Conservation (phyloP, 163 green algal species). For the Prototheca wickerhamii region DNA sequence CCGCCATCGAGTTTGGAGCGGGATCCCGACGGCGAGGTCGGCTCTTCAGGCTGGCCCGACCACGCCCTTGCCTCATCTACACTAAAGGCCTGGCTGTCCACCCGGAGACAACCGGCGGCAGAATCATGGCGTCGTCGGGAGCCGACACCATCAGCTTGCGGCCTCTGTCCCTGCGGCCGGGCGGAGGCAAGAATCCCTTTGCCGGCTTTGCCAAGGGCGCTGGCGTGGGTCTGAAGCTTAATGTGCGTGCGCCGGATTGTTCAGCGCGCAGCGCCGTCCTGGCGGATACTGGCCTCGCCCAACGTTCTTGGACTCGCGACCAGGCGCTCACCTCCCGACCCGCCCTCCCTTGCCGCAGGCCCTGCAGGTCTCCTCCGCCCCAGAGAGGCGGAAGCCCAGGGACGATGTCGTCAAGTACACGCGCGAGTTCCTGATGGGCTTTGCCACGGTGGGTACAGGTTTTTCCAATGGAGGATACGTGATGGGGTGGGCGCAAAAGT, state of each 20-base stretch:
- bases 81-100: too few relatives aligned
- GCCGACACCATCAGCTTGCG: slow-evolving; percentile 34
- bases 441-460: slow-evolving; percentile 54
- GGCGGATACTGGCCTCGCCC: not conserved
- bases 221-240: slow-evolving; percentile 41
- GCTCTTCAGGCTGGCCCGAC: too few relatives aligned
- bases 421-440: slow-evolving; percentile 69
- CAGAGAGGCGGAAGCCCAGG: slow-evolving; percentile 48
- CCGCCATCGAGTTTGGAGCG: too few relatives aligned
- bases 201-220: slow-evolving; percentile 61
- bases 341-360: slow-evolving; percentile 2
- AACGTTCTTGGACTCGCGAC: not conserved
- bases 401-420: slow-evolving; percentile 62
- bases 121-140: slow-evolving; percentile 1
- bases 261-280: not conserved
- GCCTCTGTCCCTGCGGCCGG: slow-evolving; percentile 55
- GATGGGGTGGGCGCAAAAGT: too few relatives aligned
- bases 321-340: not conserved
- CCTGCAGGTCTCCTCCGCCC: slow-evolving; percentile 18
- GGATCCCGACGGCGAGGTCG: too few relatives aligned
- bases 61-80: too few relatives aligned
- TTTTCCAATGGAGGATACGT: too few relatives aligned
- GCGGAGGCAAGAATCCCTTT: slow-evolving; percentile 57
- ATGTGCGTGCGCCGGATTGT: slow-evolving; percentile 14
- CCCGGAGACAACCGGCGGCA: too few relatives aligned